These are phyloP conservation scores for Candida hungchunana DNA, from an alignment of 805 yeast genomes.

Conservation along the genomic window DNA sequence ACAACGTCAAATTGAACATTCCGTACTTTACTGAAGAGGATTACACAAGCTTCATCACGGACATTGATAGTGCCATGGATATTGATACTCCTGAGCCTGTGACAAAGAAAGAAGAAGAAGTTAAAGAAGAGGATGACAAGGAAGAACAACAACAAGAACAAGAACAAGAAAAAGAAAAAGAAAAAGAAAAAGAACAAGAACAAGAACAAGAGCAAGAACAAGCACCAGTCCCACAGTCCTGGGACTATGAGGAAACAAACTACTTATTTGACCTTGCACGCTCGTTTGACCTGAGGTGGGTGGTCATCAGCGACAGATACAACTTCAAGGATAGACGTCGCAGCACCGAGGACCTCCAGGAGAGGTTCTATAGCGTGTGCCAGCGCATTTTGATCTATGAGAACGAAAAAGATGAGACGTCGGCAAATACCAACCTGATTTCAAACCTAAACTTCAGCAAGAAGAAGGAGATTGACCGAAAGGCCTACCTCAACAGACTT, in stretches of 20 bases:
- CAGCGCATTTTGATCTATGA: slow-evolving; percentile 46
- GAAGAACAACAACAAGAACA: slow-evolving; percentile 13
- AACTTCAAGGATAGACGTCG: slow-evolving; percentile 33
- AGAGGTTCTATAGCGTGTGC: slow-evolving; percentile 70
- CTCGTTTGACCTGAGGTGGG: slow-evolving; percentile 52
- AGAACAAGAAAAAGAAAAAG: slow-evolving; percentile 16
- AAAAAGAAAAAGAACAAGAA: slow-evolving; percentile 18
- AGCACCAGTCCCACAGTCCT: slow-evolving; percentile 30
- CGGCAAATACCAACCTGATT: slow-evolving; percentile 49
- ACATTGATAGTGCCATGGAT: slow-evolving; percentile 13
- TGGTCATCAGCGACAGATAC: slow-evolving; percentile 60
- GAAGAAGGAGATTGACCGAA: slow-evolving; percentile 71
- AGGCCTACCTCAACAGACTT: slow-evolving; percentile 71
- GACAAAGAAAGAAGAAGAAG: slow-evolving; percentile 4
- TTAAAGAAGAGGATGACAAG: slow-evolving; percentile 22
- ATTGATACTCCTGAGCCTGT: slow-evolving; percentile 3
- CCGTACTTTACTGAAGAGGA: slow-evolving; percentile 66
- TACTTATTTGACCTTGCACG: slow-evolving; percentile 71
- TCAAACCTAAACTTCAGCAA: slow-evolving; percentile 67
- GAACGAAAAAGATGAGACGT: slow-evolving; percentile 35
- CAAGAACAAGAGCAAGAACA: slow-evolving; percentile 23
- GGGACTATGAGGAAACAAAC: slow-evolving; percentile 77
- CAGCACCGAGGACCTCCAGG: slow-evolving; percentile 75
- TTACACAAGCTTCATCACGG: slow-evolving; percentile 47
- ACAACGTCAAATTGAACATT: slow-evolving; percentile 60